Conservation (phyloP, 2,329 filamentous ascomycete species). For the Exophiala alcalophila region DNA sequence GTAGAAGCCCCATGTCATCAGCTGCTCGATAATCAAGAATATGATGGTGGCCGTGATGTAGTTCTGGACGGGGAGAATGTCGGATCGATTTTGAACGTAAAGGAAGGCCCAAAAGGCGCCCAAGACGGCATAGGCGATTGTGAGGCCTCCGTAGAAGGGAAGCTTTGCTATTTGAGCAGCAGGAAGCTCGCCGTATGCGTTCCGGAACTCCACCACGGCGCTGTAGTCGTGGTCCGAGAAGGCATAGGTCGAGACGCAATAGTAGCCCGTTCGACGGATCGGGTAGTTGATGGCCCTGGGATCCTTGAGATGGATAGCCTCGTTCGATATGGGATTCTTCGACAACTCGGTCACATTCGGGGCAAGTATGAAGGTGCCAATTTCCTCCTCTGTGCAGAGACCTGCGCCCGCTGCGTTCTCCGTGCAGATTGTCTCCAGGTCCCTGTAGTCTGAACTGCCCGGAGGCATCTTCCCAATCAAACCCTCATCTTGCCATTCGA, state of each 20-base stretch:
- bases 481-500: conserved; percentile 85
- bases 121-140: conserved; percentile 87
- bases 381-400: conserved; percentile 71
- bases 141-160: conserved; percentile 92
- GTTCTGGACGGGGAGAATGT: conserved; percentile 96
- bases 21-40: conserved; percentile 91
- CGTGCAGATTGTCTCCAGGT: conserved; percentile 73
- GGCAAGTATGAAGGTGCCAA: conserved; percentile 80
- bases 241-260: conserved; percentile 79
- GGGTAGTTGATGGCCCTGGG: conserved; percentile 71
- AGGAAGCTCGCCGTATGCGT: conserved; percentile 92
- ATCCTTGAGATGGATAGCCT: conserved; percentile 77
- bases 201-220: conserved; percentile 85
- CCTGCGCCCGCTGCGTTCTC: conserved; percentile 64
- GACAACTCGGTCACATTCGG: conserved; percentile 71
- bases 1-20: conserved; percentile 99
- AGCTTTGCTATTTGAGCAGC: conserved; percentile 95
- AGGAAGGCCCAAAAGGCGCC: conserved; percentile 88
- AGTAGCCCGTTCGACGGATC: conserved; percentile 89
- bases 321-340: conserved; percentile 69
- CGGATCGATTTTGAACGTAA: conserved; percentile 88
- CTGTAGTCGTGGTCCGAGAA: conserved; percentile 68
- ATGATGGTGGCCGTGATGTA: conserved; percentile 97
- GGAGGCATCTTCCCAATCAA: conserved; percentile 69
- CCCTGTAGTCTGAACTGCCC: conserved; percentile 55